Evolutionary conservation across 331 rosid species (phyloP).

Genomic region (Quercus phellos): DNA sequence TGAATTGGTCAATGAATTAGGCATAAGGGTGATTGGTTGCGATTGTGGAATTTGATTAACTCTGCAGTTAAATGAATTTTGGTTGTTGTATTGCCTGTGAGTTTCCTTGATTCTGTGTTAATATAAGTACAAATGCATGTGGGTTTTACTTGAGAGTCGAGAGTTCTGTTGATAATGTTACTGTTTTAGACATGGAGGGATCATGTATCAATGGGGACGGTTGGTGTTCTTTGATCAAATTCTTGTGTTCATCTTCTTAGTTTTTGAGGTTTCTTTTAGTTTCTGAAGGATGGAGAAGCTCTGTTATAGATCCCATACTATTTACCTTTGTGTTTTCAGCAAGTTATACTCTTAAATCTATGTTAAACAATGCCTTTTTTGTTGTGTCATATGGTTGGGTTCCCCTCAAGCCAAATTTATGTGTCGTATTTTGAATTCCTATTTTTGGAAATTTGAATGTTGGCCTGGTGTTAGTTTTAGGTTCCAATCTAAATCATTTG

Average conservation of each 20-base stretch:
- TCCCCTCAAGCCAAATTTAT: not conserved
- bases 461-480: not conserved
- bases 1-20: constrained; percentile 15
- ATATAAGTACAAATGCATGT: constrained; percentile 14
- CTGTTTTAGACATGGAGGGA: constrained; percentile 17
- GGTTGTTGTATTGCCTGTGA: constrained; percentile 7
- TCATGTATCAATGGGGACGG: constrained; percentile 17
- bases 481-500: not conserved
- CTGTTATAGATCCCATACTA: constrained; percentile 1
- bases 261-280: not conserved
- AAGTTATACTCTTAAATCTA: not conserved
- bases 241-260: not conserved
- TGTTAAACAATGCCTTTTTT: not conserved
- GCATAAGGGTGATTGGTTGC: not conserved
- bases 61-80: not conserved
- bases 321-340: not conserved
- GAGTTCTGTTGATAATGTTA: constrained; percentile 5
- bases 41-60: constrained; percentile 1
- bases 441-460: not conserved
- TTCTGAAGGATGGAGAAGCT: not conserved
- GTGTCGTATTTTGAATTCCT: not conserved
- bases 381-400: not conserved
- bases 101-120: not conserved
- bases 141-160: not conserved
- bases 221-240: not conserved